Evolutionary conservation across 2,329 filamentous ascomycete genomes (phyloP).

Genomic region (Myotisia sp.): DNA sequence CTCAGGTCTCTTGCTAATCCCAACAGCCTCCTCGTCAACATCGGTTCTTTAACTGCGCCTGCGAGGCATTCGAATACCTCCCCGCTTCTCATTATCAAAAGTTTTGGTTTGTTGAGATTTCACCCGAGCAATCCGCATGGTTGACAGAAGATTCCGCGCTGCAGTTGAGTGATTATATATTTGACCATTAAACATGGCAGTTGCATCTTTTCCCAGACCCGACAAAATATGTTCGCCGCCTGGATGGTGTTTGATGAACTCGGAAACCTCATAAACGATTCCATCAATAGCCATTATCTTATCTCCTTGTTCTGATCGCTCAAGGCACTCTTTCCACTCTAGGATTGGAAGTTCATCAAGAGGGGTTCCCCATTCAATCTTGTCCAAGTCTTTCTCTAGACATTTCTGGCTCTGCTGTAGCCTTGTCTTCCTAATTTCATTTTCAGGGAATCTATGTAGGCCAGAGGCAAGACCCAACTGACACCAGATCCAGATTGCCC

Average conservation of each 20-base stretch:
- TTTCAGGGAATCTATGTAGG: neutral
- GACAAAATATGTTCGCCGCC: neutral
- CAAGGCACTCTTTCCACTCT: neutral
- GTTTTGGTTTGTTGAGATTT: slow-evolving; percentile 17
- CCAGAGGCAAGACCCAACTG: neutral
- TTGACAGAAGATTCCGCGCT: neutral
- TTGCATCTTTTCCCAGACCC: neutral
- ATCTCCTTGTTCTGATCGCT: neutral
- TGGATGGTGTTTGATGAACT: neutral
- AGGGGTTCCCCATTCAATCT: no score
- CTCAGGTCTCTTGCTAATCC: no score
- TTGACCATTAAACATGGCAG: neutral
- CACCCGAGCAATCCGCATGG: neutral
- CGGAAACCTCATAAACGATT: neutral
- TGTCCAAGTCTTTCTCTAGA: neutral
- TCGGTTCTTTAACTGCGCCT: no score
- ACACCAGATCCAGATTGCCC: neutral
- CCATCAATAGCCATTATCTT: neutral
- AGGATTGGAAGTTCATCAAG: neutral
- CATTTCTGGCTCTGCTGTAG: neutral
- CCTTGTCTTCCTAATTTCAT: neutral
- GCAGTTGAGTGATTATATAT: neutral
- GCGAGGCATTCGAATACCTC: slow-evolving; percentile 17
- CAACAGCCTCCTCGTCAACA: no score
- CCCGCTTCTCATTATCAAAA: slow-evolving; percentile 32